Conservation (phyloP, 176 grass and related monocot genomes). For the Eragrostis curvula region DNA sequence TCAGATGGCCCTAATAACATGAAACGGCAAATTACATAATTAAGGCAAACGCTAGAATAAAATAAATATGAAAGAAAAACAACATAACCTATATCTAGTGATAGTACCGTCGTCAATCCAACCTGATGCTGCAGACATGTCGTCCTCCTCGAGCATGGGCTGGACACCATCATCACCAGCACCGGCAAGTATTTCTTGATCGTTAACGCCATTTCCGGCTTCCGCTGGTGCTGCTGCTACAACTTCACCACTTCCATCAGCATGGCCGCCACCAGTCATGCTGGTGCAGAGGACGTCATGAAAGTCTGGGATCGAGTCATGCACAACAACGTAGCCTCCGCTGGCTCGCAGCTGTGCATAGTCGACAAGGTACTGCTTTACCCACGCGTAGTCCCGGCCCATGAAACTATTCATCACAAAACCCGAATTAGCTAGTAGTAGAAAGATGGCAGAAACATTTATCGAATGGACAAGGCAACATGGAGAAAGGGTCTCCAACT, state of each 20-base stretch:
- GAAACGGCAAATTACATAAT: neutral
- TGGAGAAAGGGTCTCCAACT: neutral
- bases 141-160: neutral
- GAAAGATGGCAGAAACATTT: neutral
- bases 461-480: neutral
- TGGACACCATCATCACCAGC: neutral
- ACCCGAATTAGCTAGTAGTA: neutral
- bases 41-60: no score
- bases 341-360: conserved; percentile 35
- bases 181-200: neutral
- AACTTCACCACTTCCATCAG: no score
- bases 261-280: conserved; percentile 22
- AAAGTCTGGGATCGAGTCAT: conserved; percentile 48
- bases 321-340: conserved; percentile 23
- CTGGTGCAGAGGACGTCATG: conserved; percentile 42
- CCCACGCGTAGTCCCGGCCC: conserved; percentile 41
- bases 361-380: conserved; percentile 47
- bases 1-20: conserved; percentile 18
- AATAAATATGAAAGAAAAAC: no score
- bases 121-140: no score
- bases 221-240: neutral
- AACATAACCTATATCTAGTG: no score
- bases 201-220: neutral
- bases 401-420: neutral
- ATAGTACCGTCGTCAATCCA: no score